Evolutionary conservation across 2,329 filamentous ascomycete genomes (phyloP), one percentile per base, ranked within the genome.

Genomic region (Pseudogymnoascus sp.): DNA sequence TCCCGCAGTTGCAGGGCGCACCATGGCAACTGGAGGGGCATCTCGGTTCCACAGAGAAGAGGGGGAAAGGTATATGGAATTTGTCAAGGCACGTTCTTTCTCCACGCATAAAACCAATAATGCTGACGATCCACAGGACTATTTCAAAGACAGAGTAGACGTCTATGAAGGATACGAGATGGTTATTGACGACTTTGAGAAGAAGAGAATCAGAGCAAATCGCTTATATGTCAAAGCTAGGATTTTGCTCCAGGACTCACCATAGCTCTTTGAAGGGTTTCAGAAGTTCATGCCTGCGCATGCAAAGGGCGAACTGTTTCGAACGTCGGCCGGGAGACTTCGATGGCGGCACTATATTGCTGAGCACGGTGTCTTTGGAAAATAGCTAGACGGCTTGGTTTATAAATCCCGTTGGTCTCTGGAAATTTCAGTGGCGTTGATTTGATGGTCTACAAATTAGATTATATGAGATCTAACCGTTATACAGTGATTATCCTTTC

Each of bases 11-110:
- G 42, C 13, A 4, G 7, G 25, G 5, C 25, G 25, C 4, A 31
- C 44, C 27, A 33, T 33, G 27, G n/a, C 4, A 31, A 17, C 27
- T 31, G n/a, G n/a, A 31, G 44, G 44, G n/a, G 12, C 27, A 31
- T 55, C 44, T 17, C 44, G n/a, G 27, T 55, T 55, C n/a, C 44
- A 55, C 27, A 55, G 31, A 12, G 44, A 55, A 55, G 44, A 55
- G 15, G 44, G 44, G 4, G 31, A 33, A 17, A 27, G 9, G 27
- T 55, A 31, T 17, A 55, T 55, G 44, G 27, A 33, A 4, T 5
- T 31, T 31, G n/a, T 55, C 4, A 17, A 17, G n/a, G 44, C 9
- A 33, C 31, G 44, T 55, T 31, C n/a, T 42, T 31, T 31, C 44
- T 55, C 44, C 27, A 31, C n/a, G 6, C 8, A 12, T 17, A 55